Percentiles rank a stretch among this genome's conserved stretches.
Evolutionary conservation across 163 green algal genomes (phyloP).

Genomic region (Prototheca stagnorum): DNA sequence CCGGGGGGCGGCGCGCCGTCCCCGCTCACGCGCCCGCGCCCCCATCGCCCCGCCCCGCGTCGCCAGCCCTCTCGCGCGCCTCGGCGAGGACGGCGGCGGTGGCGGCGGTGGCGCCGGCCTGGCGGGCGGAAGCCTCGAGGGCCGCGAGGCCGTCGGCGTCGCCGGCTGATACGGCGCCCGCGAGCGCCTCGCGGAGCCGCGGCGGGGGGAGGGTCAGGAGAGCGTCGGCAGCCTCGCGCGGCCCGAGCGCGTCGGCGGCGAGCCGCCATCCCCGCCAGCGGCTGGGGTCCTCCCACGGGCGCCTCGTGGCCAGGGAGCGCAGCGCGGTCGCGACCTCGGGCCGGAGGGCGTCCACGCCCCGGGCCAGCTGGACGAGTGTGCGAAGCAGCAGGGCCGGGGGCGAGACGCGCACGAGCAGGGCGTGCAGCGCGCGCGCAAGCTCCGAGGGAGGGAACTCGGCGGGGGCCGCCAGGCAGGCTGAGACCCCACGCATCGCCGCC

Average conservation of each 20-base stretch:
- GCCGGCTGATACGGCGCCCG: background rate
- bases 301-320: constrained; percentile 31
- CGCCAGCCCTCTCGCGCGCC: too few species aligned
- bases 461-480: constrained; percentile 10
- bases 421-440: constrained; percentile 15
- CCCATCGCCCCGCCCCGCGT: too few species aligned
- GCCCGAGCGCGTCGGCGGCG: constrained; percentile 28
- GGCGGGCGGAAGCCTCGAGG: background rate
- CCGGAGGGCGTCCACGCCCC: too few species aligned
- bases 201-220: background rate
- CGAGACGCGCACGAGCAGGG: constrained; percentile 22
- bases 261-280: constrained; percentile 63
- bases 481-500: constrained; percentile 9
- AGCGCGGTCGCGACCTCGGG: constrained; percentile 43
- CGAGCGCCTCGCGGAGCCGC: background rate
- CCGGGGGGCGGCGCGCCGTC: too few species aligned
- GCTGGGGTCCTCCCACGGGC: constrained; percentile 39
- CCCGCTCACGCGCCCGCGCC: too few species aligned
- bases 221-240: background rate
- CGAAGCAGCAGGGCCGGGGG: constrained; percentile 65
- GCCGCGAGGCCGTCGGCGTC: background rate
- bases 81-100: background rate
- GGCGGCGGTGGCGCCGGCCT: background rate
- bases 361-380: constrained; percentile 53
- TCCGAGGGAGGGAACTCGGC: constrained; percentile 16